Conservation (phyloP, 768 basidiomycete genomes). For the Lactifluus rugatus region DNA sequence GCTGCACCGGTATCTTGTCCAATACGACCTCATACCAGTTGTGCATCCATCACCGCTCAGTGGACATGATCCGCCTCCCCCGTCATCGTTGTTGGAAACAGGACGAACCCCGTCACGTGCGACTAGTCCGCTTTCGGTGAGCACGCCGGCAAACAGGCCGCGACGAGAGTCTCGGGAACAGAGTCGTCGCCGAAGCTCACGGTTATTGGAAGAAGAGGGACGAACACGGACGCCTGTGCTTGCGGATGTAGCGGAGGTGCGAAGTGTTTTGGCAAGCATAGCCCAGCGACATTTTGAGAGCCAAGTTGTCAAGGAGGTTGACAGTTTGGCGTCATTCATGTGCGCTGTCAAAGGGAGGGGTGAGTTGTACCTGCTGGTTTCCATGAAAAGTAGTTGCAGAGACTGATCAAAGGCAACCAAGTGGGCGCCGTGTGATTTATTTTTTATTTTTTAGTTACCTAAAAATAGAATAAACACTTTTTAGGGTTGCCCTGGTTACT, state of each 20-base stretch:
- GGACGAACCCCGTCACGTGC: conserved; percentile 36
- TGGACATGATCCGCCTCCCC: conserved; percentile 60
- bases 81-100: conserved; percentile 46
- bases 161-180: conserved; percentile 57
- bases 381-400: not conserved
- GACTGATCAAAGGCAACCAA: conserved; percentile 12
- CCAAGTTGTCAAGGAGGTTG: conserved; percentile 60
- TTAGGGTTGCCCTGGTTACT: conserved; percentile 6
- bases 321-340: conserved; percentile 76
- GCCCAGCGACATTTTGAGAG: conserved; percentile 69
- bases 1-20: conserved; percentile 62
- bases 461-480: not conserved
- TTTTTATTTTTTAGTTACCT: not conserved
- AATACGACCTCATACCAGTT: conserved; percentile 60
- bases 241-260: conserved; percentile 60
- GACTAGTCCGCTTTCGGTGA: conserved; percentile 38
- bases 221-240: conserved; percentile 51
- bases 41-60: conserved; percentile 64
- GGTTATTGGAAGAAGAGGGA: conserved; percentile 58
- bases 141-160: conserved; percentile 61
- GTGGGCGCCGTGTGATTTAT: not conserved
- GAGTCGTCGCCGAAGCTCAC: conserved; percentile 57
- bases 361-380: conserved; percentile 13
- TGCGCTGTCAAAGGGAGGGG: conserved; percentile 51
- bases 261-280: conserved; percentile 54